A percentile compares a stretch with the other conserved stretches of the same genome.
Evolutionary conservation across 768 basidiomycete genomes (phyloP).

Genomic region (Erythrobasidium yunnanense): DNA sequence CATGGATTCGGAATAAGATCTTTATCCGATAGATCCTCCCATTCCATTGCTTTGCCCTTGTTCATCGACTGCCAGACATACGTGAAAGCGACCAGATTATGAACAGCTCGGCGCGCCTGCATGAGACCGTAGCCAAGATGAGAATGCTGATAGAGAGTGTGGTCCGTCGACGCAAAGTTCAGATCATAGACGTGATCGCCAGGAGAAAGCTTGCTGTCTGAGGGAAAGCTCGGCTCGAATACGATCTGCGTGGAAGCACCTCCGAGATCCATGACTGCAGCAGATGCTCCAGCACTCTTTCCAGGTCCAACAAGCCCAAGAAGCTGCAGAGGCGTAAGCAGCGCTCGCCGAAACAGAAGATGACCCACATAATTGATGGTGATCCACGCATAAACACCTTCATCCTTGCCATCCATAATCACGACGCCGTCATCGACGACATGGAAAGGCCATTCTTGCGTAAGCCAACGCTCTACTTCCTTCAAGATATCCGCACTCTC

Average conservation of each 20-base stretch:
- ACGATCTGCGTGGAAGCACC: conserved; percentile 97
- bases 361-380: conserved; percentile 67
- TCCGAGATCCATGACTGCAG: conserved; percentile 89
- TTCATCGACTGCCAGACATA: conserved; percentile 41
- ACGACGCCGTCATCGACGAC: conserved; percentile 58
- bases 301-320: conserved; percentile 59
- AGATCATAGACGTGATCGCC: conserved; percentile 90
- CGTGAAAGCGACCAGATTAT: conserved; percentile 84
- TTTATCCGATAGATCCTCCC: conserved; percentile 41
- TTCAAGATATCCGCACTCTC: conserved; percentile 62
- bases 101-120: conserved; percentile 70
- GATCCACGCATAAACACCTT: conserved; percentile 98
- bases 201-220: conserved; percentile 49
- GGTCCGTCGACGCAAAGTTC: conserved; percentile 57
- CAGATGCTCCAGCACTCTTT: conserved; percentile 49
- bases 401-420: conserved; percentile 91
- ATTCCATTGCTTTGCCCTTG: conserved; percentile 37
- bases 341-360: no score
- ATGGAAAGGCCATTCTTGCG: conserved; percentile 57
- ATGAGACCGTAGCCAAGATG: conserved; percentile 94
- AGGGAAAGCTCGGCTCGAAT: conserved; percentile 67
- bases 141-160: conserved; percentile 88
- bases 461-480: conserved; percentile 57
- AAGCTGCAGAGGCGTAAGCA: conserved; percentile 41
- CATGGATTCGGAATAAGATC: conserved; percentile 64